Conservation (phyloP, 2,329 filamentous ascomycete genomes). For the Coleophoma crateriformis region DNA sequence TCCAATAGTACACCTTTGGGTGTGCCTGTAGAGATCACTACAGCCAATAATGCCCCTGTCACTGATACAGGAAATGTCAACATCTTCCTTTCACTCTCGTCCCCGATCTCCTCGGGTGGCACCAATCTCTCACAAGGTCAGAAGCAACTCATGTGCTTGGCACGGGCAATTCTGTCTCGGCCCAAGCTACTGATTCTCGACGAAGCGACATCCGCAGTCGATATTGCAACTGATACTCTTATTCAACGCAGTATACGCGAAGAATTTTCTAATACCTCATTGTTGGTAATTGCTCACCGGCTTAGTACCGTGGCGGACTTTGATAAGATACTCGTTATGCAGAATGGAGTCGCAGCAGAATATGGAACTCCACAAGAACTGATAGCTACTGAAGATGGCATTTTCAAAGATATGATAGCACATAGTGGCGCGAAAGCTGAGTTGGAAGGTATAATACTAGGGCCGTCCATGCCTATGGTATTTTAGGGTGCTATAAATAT, state of each 20-base stretch:
- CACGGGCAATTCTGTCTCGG: slow-evolving; percentile 61
- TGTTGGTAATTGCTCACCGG: slow-evolving; percentile 68
- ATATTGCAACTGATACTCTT: slow-evolving; percentile 66
- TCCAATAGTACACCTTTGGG: neutral
- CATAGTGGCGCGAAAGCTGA: too few species aligned
- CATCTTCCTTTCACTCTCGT: slow-evolving; percentile 55
- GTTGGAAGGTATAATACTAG: too few species aligned
- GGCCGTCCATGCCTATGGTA: too few species aligned
- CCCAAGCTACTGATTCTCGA: slow-evolving; percentile 73
- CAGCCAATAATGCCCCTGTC: too few species aligned
- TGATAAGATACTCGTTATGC: slow-evolving; percentile 64
- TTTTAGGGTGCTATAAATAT: too few species aligned
- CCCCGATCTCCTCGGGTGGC: slow-evolving; percentile 61
- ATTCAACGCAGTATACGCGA: slow-evolving; percentile 68
- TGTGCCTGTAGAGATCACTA: too few species aligned
- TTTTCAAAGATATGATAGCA: too few species aligned
- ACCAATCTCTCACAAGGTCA: slow-evolving; percentile 70
- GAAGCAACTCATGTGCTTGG: slow-evolving; percentile 66
- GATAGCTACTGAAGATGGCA: too few species aligned
- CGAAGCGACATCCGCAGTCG: slow-evolving; percentile 70
- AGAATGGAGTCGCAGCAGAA: slow-evolving; percentile 40
- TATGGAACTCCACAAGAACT: too few species aligned
- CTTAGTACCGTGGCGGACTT: slow-evolving; percentile 71
- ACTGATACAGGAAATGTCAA: slow-evolving; percentile 44
- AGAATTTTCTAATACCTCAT: slow-evolving; percentile 60